These are phyloP conservation scores for Teunomyces gatunensis DNA, from an alignment of 805 yeast species.

Conservation along the genomic window DNA sequence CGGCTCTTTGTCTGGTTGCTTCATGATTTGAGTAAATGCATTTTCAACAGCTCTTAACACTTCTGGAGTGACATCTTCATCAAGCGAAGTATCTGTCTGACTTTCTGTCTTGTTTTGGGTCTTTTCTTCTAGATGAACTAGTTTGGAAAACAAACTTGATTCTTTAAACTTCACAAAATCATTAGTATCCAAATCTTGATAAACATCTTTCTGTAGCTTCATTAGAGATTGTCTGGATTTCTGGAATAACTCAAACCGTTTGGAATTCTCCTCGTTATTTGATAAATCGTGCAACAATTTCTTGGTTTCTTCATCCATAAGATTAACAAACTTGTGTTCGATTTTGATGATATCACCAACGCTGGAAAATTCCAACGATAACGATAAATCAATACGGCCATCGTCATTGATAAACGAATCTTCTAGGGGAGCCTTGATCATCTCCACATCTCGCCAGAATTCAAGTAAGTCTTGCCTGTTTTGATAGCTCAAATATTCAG, in stretches of 20 bases:
- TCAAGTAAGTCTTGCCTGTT: slow-evolving; percentile 41
- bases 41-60: slow-evolving; percentile 64
- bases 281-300: slow-evolving; percentile 7
- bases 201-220: slow-evolving; percentile 53
- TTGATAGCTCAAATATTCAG: slow-evolving; percentile 17
- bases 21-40: slow-evolving; percentile 61
- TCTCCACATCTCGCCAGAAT: slow-evolving; percentile 66
- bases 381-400: slow-evolving; percentile 28
- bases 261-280: not conserved
- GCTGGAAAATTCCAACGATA: slow-evolving; percentile 44
- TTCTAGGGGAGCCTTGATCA: slow-evolving; percentile 70
- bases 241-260: slow-evolving; percentile 31
- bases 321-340: slow-evolving; percentile 23
- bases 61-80: slow-evolving; percentile 37
- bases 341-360: slow-evolving; percentile 54
- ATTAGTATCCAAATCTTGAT: slow-evolving; percentile 46
- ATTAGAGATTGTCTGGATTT: slow-evolving; percentile 62
- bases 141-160: slow-evolving; percentile 54
- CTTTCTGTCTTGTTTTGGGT: not conserved
- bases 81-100: slow-evolving; percentile 2
- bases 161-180: slow-evolving; percentile 59
- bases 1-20: slow-evolving; percentile 11
- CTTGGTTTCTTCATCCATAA: slow-evolving; percentile 5
- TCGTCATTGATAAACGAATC: slow-evolving; percentile 34
- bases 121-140: slow-evolving; percentile 5